A percentile compares a stretch with the other conserved stretches of the same genome.
Evolutionary conservation across 345 rosid genomes (phyloP).

Genomic region (Salix caprea): DNA sequence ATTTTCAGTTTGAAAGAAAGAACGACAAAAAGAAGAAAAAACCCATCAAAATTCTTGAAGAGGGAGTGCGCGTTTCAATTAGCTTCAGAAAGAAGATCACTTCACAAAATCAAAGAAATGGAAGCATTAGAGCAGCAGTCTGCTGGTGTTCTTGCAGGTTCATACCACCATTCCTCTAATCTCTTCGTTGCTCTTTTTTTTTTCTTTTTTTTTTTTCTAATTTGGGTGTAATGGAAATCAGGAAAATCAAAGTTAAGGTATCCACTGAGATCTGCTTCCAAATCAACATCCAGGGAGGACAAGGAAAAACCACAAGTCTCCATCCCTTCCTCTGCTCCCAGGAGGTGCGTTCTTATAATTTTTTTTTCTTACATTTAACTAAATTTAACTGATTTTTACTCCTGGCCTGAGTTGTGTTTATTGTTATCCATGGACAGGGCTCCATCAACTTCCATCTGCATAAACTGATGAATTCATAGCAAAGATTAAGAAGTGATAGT

Average conservation of each 20-base stretch:
- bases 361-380: too few relatives aligned
- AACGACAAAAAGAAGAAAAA: too few relatives aligned
- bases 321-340: constrained; percentile 45
- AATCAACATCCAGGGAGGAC: constrained; percentile 42
- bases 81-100: too few relatives aligned
- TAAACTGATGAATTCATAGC: too few relatives aligned
- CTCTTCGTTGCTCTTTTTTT: neutral
- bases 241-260: constrained; percentile 64
- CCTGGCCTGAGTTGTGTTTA: neutral
- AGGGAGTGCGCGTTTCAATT: too few relatives aligned
- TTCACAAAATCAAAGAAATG: too few relatives aligned
- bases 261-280: constrained; percentile 74
- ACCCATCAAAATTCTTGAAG: too few relatives aligned
- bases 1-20: too few relatives aligned
- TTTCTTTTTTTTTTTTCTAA: neutral
- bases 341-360: constrained; percentile 27
- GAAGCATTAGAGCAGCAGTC: neutral
- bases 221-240: constrained; percentile 26
- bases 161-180: too few relatives aligned
- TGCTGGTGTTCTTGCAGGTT: neutral
- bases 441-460: constrained; percentile 23
- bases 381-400: neutral
- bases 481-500: too few relatives aligned
- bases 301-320: constrained; percentile 36
- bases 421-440: constrained; percentile 37